Evolutionary conservation across 2,329 filamentous ascomycete genomes (phyloP), one percentile per base, ranked within the genome.

Genomic region (Colletotrichum cordylinicola): DNA sequence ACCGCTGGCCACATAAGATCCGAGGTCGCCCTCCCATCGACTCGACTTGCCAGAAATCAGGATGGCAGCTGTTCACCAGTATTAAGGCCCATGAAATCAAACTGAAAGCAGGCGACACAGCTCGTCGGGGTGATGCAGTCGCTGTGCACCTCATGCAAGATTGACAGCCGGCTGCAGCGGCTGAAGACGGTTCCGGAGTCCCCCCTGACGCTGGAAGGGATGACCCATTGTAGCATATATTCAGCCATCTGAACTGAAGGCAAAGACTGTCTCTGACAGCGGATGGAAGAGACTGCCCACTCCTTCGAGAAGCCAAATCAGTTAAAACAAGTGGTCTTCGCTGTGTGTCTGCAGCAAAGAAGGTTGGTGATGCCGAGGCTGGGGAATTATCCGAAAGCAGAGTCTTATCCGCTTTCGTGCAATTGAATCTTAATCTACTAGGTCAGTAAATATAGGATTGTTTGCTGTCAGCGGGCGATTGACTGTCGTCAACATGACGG

Each of bases 91-190:
- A 33, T 55, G 15, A 31, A 65, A 35, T 33, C 13, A 24, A 62
- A 21, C 9, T 16, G 31, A 10, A 61, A 29, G 29, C 27, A 37
- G 16, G 31, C 61, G 43, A 43, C 62, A 35, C 60, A 39, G 61
- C 16, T 37, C 37, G 21, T 33, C 35, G 27, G 29, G 18, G 61
- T 62, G 48, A 27, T 48, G 48, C 24, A 37, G 56, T 16, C 18
- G 31, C 31, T 67, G 37, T 60, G 29, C 52, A 61, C 29, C 55
- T 75, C 69, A 72, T 75, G 73, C 70, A 75, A 62, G 62, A 73
- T 52, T 74, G 74, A 74, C 64, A 65, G 65, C 74, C 65, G 35
- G 35, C 62, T 64, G 64, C 65, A 60, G 65, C 70, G 65, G 74
- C 70, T 69, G 18, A 21, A 35, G 43, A 70, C 43, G 58, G 64